Conservation (phyloP, 1,139 yeast genomes). For the Suhomyces chickasaworum region DNA sequence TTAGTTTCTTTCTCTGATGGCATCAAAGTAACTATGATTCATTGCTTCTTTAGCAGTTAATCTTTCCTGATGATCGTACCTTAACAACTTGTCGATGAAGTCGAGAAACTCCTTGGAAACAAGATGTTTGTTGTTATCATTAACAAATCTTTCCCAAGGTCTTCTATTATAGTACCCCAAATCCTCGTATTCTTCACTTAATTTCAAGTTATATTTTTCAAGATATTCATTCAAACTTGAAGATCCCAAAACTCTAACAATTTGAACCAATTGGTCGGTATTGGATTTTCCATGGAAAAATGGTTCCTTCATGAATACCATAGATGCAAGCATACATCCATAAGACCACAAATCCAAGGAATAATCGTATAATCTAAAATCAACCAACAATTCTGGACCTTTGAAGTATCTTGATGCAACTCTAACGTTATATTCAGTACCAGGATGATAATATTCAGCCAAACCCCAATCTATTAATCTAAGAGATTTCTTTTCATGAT, state of each 20-base stretch:
- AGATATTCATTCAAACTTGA: constrained; percentile 76
- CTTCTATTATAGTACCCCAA: constrained; percentile 78
- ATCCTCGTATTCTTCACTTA: constrained; percentile 83
- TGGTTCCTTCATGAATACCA: constrained; percentile 94
- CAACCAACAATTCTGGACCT: constrained; percentile 96
- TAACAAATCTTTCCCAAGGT: constrained; percentile 87
- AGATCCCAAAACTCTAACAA: constrained; percentile 91
- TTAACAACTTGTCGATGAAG: constrained; percentile 76
- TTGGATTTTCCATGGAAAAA: constrained; percentile 96
- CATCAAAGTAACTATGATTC: constrained; percentile 73
- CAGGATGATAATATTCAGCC: constrained; percentile 96
- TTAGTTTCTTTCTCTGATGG: constrained; percentile 21
- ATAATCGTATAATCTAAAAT: constrained; percentile 90
- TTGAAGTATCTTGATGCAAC: constrained; percentile 98
- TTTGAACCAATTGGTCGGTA: constrained; percentile 93
- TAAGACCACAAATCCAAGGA: constrained; percentile 95
- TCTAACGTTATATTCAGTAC: constrained; percentile 92
- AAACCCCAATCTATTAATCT: constrained; percentile 98
- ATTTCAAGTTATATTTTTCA: constrained; percentile 70
- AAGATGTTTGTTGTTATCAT: constrained; percentile 69
- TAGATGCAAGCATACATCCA: constrained; percentile 98
- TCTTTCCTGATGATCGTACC: constrained; percentile 94
- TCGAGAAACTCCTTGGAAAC: constrained; percentile 75
- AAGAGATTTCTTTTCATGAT: constrained; percentile 69
- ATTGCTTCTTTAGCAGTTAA: constrained; percentile 94